Evolutionary conservation across 176 grass and related monocot species (phyloP), one percentile per base, ranked within the genome.

Genomic region (Carex myosuroides): DNA sequence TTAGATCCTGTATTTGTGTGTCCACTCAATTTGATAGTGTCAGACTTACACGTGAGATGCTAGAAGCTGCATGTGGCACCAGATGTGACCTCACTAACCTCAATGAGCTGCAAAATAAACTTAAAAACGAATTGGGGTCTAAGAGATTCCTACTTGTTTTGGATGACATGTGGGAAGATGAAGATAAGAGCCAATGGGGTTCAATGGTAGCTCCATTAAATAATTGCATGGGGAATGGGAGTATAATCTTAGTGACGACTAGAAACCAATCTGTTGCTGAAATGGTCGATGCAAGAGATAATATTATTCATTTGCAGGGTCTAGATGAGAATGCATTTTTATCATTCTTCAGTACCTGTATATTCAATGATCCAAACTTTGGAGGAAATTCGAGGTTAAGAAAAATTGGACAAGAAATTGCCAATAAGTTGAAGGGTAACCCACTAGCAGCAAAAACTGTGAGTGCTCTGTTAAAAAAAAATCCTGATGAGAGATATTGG

Each of bases 141-240:
- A 83, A 82, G 75, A 91, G 48, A 29, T 65, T 85, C 44, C 18
- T 91, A 7, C 79, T 91, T 1, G 83, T 88, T 46, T 20, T 88
- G 8, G 89, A 91, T 13, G 83, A 88, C 21, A 35, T 91, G 11
- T 91, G 86, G 86, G 71, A 83, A 64, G 39, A 83, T 10, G 39
- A 46, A 1, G 46, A 85, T 14, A 39, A 0, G 24, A 44, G 12
- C 50, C 29, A 82, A 20, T 85, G 81, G 87, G 41, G 20, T 12
- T 21, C 12, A 6, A 8, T 88, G 8, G n/a, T 85, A 12, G 57
- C 82, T 80, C 80, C 70, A 56, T 73, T 86, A 6, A 69, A 72
- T 77, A 1, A 12, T 3, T 67, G 56, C 22, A 8, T 64, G 48
- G 64, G 33, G 60, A 0, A 0, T 67, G 84, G 0, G 54, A 29